Percentiles rank a stretch among this genome's conserved stretches.
Conservation (phyloP, 768 basidiomycete species). For the Pulveroboletus sp. region DNA sequence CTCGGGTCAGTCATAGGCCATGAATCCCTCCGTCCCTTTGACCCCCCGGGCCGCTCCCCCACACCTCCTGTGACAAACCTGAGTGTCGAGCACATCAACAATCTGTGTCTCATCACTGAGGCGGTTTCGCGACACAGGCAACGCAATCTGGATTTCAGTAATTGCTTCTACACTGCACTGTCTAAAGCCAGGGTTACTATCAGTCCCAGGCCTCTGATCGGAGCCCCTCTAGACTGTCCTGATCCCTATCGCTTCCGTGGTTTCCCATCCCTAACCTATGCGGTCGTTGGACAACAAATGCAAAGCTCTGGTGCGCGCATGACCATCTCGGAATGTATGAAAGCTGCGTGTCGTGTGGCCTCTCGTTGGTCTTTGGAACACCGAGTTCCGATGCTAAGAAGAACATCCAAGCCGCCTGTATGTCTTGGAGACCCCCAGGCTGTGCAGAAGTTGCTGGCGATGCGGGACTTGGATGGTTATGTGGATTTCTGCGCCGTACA, state of each 20-base stretch:
- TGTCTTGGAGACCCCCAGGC: constrained; percentile 28
- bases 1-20: constrained; percentile 30
- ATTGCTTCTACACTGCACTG: constrained; percentile 24
- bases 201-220: constrained; percentile 26
- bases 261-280: constrained; percentile 49
- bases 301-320: constrained; percentile 41
- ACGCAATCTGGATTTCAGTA: constrained; percentile 16
- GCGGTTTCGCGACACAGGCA: constrained; percentile 24
- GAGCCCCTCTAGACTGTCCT: constrained; percentile 26
- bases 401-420: constrained; percentile 36
- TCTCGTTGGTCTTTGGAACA: constrained; percentile 65
- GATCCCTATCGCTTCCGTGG: constrained; percentile 38
- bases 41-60: neutral
- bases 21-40: constrained; percentile 22
- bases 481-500: constrained; percentile 39
- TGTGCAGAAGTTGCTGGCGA: constrained; percentile 42
- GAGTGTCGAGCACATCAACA: constrained; percentile 18
- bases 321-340: constrained; percentile 78
- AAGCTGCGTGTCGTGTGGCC: constrained; percentile 68
- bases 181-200: constrained; percentile 27
- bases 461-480: constrained; percentile 43
- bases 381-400: constrained; percentile 59
- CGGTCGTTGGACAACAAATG: constrained; percentile 28
- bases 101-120: constrained; percentile 31
- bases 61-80: constrained; percentile 4